These are phyloP conservation scores for Venturiaceae sp. DNA, from an alignment of 2,329 filamentous ascomycete species.

Conservation along the genomic window DNA sequence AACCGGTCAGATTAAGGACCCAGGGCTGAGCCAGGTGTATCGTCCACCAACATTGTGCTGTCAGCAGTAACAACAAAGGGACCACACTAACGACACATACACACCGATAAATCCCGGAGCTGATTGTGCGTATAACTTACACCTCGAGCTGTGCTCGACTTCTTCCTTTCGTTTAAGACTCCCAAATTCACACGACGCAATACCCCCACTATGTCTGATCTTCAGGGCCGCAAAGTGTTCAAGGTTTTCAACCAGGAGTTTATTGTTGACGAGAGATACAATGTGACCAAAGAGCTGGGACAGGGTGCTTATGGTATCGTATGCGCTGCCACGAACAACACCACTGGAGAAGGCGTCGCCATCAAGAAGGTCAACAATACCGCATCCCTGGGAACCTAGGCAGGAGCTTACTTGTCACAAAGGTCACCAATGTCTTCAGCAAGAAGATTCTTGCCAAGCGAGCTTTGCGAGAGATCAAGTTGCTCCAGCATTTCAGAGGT, in stretches of 20 bases:
- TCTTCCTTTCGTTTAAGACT: not conserved
- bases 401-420: not conserved
- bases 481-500: slow-evolving; percentile 87
- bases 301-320: slow-evolving; percentile 98
- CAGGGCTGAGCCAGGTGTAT: too few species aligned
- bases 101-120: not conserved
- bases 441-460: slow-evolving; percentile 99
- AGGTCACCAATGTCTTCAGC: slow-evolving; percentile 90
- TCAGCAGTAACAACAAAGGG: not conserved
- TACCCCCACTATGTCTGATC: slow-evolving; percentile 25
- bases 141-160: not conserved
- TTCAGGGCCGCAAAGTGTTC: slow-evolving; percentile 78
- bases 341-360: slow-evolving; percentile 86
- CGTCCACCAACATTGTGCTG: not conserved
- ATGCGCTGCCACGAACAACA: slow-evolving; percentile 86
- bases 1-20: not conserved
- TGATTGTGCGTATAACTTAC: not conserved
- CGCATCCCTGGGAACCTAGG: not conserved
- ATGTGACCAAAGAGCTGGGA: slow-evolving; percentile 95
- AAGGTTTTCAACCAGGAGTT: slow-evolving; percentile 99
- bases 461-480: slow-evolving; percentile 94
- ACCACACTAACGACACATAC: too few species aligned
- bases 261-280: slow-evolving; percentile 94
- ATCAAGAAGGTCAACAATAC: slow-evolving; percentile 78
- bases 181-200: not conserved